Evolutionary conservation across 2,329 filamentous ascomycete genomes (phyloP), one percentile per base, ranked within the genome.

Genomic region (Fusarium verticillioides): DNA sequence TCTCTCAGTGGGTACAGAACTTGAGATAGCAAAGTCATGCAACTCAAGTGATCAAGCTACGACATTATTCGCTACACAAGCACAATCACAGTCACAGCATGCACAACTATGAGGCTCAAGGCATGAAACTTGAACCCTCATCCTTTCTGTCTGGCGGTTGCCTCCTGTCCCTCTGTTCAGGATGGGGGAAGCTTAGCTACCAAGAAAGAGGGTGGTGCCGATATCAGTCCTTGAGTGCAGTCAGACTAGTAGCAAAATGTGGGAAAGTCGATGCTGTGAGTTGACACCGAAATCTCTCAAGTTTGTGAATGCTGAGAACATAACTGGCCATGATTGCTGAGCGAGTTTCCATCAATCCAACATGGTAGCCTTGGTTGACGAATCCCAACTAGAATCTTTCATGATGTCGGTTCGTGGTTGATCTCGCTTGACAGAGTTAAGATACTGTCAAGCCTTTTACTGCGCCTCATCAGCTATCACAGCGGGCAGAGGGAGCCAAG

Each of bases 31-130:
- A 40, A 18, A 53, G 36, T 21, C 8, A 54, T 54, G 34, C 34
- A 54, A 28, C 36, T 54, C 49, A 36, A 26, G 32, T 52, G 49
- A 36, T 36, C 49, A 54, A 28, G 36, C 36, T 28, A 42, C 50
- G 6, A n/a, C 50, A 54, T 28, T 54, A n/a, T 40, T 54, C 36
- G 50, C 50, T 54, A 54, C 50, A 54, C 50, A 26, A 54, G 15
- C 26, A 54, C 50, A 54, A n/a, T 28, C 50, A 42, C 36, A 4
- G 19, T n/a, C 26, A 54, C 50, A 18, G 19, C 26, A n/a, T 42
- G 8, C 10, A 54, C 10, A 28, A 30, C 23, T 21, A 30, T 54
- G 50, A 54, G 50, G 50, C 50, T 54, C 50, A 54, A 54, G 19
- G 10, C 23, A n/a, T 54, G 36, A 54, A 28, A n/a, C 5, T 18